Evolutionary conservation across 306 rosid genomes (phyloP).

Genomic region (Trifolium subterraneum): DNA sequence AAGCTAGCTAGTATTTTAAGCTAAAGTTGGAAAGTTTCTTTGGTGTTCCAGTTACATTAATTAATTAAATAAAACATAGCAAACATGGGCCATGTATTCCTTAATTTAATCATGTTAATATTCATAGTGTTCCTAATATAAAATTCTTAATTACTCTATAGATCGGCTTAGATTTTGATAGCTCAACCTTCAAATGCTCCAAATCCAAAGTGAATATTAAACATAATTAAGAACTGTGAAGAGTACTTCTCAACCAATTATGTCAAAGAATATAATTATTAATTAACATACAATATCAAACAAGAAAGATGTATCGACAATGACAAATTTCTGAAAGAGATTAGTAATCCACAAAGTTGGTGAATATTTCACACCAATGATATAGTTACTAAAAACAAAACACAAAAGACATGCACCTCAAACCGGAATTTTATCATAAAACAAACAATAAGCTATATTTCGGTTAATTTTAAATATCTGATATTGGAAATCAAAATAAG

Average conservation of each 20-base stretch:
- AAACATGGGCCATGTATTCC: constrained; percentile 37
- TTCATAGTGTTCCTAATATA: not conserved
- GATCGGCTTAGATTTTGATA: constrained; percentile 40
- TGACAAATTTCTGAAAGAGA: too few species aligned
- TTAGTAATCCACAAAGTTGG: too few species aligned
- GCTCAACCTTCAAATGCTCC: constrained; percentile 31
- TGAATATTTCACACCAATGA: too few species aligned
- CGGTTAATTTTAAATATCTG: too few species aligned
- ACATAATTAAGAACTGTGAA: constrained; percentile 13
- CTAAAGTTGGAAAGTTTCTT: constrained; percentile 13
- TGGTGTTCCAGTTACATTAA: not conserved
- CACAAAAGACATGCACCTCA: too few species aligned
- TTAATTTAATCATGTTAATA: constrained; percentile 6
- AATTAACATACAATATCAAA: not conserved
- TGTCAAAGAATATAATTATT: not conserved
- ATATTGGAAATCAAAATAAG: too few species aligned
- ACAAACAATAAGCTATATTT: too few species aligned
- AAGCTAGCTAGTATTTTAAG: not conserved
- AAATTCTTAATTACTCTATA: constrained; percentile 14
- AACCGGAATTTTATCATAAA: too few species aligned
- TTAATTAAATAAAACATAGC: not conserved
- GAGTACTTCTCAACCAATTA: constrained; percentile 21
- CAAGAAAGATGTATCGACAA: too few species aligned
- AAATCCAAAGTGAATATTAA: constrained; percentile 12
- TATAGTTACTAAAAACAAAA: too few species aligned